Evolutionary conservation across 1,139 yeast genomes (phyloP), one percentile per base, ranked within the genome.

Genomic region (Meyerozyma sp.): DNA sequence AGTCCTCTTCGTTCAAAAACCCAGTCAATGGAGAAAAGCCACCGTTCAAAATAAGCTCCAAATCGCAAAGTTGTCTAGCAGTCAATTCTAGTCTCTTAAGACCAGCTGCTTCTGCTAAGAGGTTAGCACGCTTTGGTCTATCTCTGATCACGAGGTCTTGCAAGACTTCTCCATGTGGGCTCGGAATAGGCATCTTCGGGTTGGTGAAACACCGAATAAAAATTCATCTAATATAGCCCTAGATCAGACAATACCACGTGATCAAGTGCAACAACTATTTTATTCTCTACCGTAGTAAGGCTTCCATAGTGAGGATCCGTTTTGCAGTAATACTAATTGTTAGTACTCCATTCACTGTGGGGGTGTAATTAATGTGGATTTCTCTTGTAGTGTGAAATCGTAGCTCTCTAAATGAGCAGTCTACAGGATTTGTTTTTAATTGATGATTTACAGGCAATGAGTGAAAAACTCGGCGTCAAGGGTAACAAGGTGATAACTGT

Each of bases 1-100:
- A 91, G 65, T 91, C 97, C 48, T 78, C 75, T 67, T 90, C 81
- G 59, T 77, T 81, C 63, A 91, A 70, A 69, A 91, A 91, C 1
- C 98, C 97, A 45, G 81, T 79, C 55, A 91, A 75, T 39, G 98
- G 98, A 40, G 96, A 88, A 62, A 91, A 91, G 5, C 98, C 98
- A 64, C 98, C 98, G 57, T 85, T 86, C 52, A 91, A 72, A 58
- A 91, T 87, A 64, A 91, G 77, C 68, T 91, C 98, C 60, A 91
- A 71, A 66, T 91, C 98, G 67, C 98, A 91, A 48, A 91, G 74
- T 65, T 91, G 98, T 63, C 98, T 84, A 50, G 83, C 93, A 23
- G 95, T 84, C 54, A 91, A 74, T 18, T 68, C 69, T 46, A 85
- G 66, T 36, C 79, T 69, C 28, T 77, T 72, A 44, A 84, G 73